Evolutionary conservation across 1,284 basidiomycete genomes (phyloP).

Genomic region (Mycena citricolor): DNA sequence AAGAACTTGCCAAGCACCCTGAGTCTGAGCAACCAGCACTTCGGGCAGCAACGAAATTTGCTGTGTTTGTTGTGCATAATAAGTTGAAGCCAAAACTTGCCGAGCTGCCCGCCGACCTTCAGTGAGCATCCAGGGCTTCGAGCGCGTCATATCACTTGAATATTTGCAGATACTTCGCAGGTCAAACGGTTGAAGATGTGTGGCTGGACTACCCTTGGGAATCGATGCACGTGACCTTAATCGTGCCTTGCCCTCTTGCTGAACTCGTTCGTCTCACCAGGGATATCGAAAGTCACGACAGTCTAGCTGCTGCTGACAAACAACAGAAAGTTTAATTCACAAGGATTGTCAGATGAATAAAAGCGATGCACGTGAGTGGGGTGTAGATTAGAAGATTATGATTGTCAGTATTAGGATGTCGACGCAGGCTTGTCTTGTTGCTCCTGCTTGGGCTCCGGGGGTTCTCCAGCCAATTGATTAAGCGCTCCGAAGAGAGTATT

Average conservation of each 20-base stretch:
- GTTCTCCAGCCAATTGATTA: constrained; percentile 34
- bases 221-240: constrained; percentile 51
- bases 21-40: constrained; percentile 71
- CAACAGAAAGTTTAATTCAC: neutral
- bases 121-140: constrained; percentile 50
- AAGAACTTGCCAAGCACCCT: constrained; percentile 62
- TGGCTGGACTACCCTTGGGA: constrained; percentile 88
- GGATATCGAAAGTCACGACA: constrained; percentile 78
- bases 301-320: constrained; percentile 45
- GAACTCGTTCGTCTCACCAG: constrained; percentile 35
- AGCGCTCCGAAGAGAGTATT: constrained; percentile 47
- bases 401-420: too few species aligned
- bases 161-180: constrained; percentile 61
- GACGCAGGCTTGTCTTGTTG: too few species aligned
- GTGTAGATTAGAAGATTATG: constrained; percentile 5
- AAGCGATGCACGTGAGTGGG: neutral
- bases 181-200: constrained; percentile 63
- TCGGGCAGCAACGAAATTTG: constrained; percentile 72
- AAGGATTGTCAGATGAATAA: neutral
- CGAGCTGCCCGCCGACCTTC: constrained; percentile 61
- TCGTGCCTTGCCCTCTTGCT: constrained; percentile 3
- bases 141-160: constrained; percentile 11
- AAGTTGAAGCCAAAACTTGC: constrained; percentile 86
- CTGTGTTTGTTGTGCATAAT: constrained; percentile 94
- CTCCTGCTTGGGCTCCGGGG: neutral